A percentile compares a stretch with the other conserved stretches of the same genome.
Conservation (phyloP, 805 yeast genomes). For the Spathaspora hagerdaliae region DNA sequence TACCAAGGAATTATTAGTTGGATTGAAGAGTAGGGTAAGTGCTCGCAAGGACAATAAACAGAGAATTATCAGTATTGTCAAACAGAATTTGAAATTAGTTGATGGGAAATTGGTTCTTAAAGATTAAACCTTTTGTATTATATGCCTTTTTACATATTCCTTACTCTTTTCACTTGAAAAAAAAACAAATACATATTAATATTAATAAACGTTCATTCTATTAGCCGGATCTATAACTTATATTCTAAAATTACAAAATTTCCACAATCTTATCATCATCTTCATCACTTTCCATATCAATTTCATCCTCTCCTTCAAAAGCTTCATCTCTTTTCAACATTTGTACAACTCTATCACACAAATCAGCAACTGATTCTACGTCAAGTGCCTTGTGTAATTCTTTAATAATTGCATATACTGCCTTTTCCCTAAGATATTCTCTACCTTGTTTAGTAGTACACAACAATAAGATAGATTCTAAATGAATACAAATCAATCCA, state of each 20-base stretch:
- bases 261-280: constrained; percentile 47
- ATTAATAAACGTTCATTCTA: background rate
- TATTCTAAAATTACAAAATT: constrained; percentile 30
- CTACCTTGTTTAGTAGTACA: constrained; percentile 74
- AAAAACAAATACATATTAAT: background rate
- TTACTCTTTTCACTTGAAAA: background rate
- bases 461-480: constrained; percentile 75
- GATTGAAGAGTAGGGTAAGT: constrained; percentile 58
- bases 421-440: constrained; percentile 71
- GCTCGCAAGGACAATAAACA: constrained; percentile 61
- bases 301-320: constrained; percentile 30
- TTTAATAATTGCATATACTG: constrained; percentile 82
- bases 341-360: constrained; percentile 83
- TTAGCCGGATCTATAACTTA: background rate
- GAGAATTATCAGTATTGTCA: constrained; percentile 54
- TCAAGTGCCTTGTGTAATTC: constrained; percentile 69
- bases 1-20: constrained; percentile 58
- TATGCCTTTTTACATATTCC: background rate
- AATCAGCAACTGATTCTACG: constrained; percentile 47
- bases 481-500: constrained; percentile 63
- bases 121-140: constrained; percentile 14
- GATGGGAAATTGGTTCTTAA: constrained; percentile 43
- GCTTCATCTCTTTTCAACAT: constrained; percentile 90
- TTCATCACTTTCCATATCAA: constrained; percentile 47
- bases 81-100: constrained; percentile 51